Conservation (phyloP, 352 stramenopile genomes). For the Globisporangium orthogonon region DNA sequence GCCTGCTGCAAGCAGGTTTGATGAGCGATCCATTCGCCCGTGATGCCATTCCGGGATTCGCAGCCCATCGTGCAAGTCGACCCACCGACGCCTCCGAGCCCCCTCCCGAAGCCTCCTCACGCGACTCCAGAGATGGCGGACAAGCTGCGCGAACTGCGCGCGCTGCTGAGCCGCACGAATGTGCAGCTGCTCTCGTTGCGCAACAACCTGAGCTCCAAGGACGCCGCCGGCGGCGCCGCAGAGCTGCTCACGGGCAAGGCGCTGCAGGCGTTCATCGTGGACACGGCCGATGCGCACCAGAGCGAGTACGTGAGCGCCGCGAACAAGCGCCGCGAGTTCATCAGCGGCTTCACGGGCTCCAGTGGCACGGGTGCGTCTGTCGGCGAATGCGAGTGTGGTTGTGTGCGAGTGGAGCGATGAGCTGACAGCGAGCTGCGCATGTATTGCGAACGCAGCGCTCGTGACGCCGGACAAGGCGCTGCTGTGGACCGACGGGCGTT, state of each 20-base stretch:
- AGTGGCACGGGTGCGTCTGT: slow-evolving; percentile 85
- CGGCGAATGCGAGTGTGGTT: background rate
- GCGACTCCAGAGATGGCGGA: slow-evolving; percentile 24
- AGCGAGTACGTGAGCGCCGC: slow-evolving; percentile 97
- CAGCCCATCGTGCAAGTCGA: too few relatives aligned
- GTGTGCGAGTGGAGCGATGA: background rate
- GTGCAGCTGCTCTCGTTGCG: slow-evolving; percentile 60
- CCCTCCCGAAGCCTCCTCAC: too few relatives aligned
- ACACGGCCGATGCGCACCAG: slow-evolving; percentile 96
- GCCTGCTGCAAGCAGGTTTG: too few relatives aligned
- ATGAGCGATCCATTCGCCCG: too few relatives aligned
- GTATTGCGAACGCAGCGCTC: slow-evolving; percentile 25
- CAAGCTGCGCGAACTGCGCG: slow-evolving; percentile 59
- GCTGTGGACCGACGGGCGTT: slow-evolving; percentile 98
- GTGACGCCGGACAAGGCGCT: slow-evolving; percentile 84
- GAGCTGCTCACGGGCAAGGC: slow-evolving; percentile 31
- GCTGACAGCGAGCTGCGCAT: background rate
- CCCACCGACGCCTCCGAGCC: too few relatives aligned
- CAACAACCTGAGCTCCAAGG: slow-evolving; percentile 43
- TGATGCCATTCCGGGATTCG: too few relatives aligned
- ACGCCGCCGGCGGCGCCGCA: slow-evolving; percentile 7
- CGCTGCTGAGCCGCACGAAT: slow-evolving; percentile 55
- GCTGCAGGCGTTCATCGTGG: slow-evolving; percentile 91
- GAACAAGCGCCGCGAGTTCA: slow-evolving; percentile 94
- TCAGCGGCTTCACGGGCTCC: slow-evolving; percentile 96